Evolutionary conservation across 23 red algal species (phyloP).

Genomic region (Cyanidioschyzon merolae): DNA sequence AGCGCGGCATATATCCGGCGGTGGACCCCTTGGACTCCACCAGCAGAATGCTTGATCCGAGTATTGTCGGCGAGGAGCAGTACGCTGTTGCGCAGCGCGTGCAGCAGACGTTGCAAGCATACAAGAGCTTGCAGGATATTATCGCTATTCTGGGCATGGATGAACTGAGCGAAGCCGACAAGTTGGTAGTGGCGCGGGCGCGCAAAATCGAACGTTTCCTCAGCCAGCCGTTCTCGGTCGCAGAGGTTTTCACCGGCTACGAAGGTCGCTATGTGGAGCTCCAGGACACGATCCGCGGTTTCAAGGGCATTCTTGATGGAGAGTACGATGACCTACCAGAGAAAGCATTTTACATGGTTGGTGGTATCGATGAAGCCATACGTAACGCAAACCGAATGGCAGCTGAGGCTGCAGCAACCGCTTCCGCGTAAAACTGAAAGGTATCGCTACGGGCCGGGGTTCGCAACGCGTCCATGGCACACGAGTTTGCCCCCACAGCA

Average conservation of each 20-base stretch:
- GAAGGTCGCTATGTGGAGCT: slow-evolving; percentile 94
- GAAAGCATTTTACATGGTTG: slow-evolving; percentile 97
- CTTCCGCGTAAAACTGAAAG: slow-evolving; percentile 14
- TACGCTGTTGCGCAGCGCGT: slow-evolving; percentile 84
- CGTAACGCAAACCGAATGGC: slow-evolving; percentile 88
- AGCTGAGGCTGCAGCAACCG: slow-evolving; percentile 51
- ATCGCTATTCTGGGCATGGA: slow-evolving; percentile 99
- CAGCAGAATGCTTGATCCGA: slow-evolving; percentile 87
- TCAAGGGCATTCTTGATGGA: slow-evolving; percentile 81
- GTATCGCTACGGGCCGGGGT: too few relatives aligned
- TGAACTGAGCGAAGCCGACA: slow-evolving; percentile 94
- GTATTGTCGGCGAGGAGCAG: slow-evolving; percentile 93
- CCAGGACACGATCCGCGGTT: slow-evolving; percentile 85
- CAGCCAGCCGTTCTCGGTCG: slow-evolving; percentile 95
- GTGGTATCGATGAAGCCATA: slow-evolving; percentile 84
- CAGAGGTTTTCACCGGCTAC: slow-evolving; percentile 97
- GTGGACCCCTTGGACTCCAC: slow-evolving; percentile 99
- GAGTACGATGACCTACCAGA: slow-evolving; percentile 94
- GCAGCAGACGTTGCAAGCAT: slow-evolving; percentile 85
- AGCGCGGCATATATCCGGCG: slow-evolving; percentile 98
- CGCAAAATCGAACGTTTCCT: slow-evolving; percentile 99
- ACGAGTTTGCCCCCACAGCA: too few relatives aligned
- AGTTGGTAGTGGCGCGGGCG: slow-evolving; percentile 91
- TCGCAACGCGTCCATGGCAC: not conserved
- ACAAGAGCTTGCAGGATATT: slow-evolving; percentile 99